Conservation (phyloP, 257 asterid genomes). For the Nicotiana undulata region DNA sequence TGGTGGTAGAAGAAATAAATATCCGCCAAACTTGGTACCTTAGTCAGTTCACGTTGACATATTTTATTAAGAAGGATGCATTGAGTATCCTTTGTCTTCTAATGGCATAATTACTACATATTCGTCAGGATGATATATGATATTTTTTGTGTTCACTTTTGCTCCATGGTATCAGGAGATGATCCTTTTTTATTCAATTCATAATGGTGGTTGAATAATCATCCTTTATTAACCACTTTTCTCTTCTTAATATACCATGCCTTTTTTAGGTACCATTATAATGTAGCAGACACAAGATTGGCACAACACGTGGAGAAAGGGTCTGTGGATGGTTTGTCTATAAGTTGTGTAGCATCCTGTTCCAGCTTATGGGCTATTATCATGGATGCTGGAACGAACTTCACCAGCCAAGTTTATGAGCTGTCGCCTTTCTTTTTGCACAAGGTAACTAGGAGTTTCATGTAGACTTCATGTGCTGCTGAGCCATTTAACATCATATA, state of each 20-base stretch:
- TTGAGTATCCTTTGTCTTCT: not conserved
- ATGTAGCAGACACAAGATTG: conserved; percentile 34
- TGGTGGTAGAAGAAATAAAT: not conserved
- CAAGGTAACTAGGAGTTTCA: conserved; percentile 23
- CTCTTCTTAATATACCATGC: not conserved
- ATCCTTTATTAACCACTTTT: not conserved
- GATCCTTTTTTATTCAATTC: not conserved
- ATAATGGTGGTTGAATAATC: not conserved
- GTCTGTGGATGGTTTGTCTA: conserved; percentile 31
- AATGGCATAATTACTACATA: not conserved
- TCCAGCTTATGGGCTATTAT: conserved; percentile 42
- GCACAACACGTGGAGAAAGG: conserved; percentile 40
- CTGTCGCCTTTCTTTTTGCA: conserved; percentile 32
- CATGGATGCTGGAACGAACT: conserved; percentile 45
- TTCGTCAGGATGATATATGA: not conserved
- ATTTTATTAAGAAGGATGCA: not conserved
- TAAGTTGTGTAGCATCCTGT: conserved; percentile 45
- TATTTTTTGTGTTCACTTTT: not conserved
- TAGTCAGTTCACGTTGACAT: not conserved
- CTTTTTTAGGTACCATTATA: conserved; percentile 34
- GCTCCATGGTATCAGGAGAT: not conserved
- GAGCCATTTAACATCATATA: not conserved
- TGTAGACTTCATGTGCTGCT: not conserved
- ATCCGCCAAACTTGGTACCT: not conserved
- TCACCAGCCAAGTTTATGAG: conserved; percentile 35